phyloP scores from a whole-genome alignment of 1,139 yeast species.

The Pichiaceae sp. region DNA sequence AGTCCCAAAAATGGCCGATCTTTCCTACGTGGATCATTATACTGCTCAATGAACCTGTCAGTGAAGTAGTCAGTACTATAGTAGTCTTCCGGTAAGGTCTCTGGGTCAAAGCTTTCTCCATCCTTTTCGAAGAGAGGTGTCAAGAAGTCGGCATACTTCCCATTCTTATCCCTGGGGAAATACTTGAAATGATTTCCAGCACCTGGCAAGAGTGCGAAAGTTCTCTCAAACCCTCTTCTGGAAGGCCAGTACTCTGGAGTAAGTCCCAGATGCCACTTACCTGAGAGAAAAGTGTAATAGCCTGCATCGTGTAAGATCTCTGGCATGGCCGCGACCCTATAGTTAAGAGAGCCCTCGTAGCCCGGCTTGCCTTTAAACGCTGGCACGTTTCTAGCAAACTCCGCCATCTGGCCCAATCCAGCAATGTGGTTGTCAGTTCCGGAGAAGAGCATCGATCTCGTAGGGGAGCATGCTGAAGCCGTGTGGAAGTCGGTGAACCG shows the following conservation, averaged over 20 bases:
- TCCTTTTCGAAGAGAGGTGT: slow-evolving; percentile 32
- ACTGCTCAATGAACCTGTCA: slow-evolving; percentile 32
- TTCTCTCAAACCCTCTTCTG: slow-evolving; percentile 42
- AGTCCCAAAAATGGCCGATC: slow-evolving; percentile 45
- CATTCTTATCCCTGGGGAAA: slow-evolving; percentile 29
- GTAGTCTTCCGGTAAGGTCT: slow-evolving; percentile 35
- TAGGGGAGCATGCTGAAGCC: slow-evolving; percentile 60
- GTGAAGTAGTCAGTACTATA: slow-evolving; percentile 41
- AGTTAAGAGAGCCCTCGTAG: slow-evolving; percentile 48
- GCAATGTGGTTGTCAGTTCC: slow-evolving; percentile 59
- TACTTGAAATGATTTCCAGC: slow-evolving; percentile 51
- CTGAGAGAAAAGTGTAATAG: slow-evolving; percentile 41
- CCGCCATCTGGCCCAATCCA: slow-evolving; percentile 55
- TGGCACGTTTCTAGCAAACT: slow-evolving; percentile 32
- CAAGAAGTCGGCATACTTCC: slow-evolving; percentile 23
- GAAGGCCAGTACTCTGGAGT: slow-evolving; percentile 41
- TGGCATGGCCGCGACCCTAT: slow-evolving; percentile 43
- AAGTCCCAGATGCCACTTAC: slow-evolving; percentile 55
- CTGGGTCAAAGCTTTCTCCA: slow-evolving; percentile 29
- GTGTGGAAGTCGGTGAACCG: slow-evolving; percentile 53
- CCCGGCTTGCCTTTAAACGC: slow-evolving; percentile 41
- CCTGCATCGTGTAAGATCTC: slow-evolving; percentile 43
- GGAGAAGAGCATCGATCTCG: slow-evolving; percentile 51
- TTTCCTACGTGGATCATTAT: slow-evolving; percentile 24
- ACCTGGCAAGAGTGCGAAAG: slow-evolving; percentile 46